Evolutionary conservation across 2,329 filamentous ascomycete genomes (phyloP).

Genomic region (Botrytis deweyae): DNA sequence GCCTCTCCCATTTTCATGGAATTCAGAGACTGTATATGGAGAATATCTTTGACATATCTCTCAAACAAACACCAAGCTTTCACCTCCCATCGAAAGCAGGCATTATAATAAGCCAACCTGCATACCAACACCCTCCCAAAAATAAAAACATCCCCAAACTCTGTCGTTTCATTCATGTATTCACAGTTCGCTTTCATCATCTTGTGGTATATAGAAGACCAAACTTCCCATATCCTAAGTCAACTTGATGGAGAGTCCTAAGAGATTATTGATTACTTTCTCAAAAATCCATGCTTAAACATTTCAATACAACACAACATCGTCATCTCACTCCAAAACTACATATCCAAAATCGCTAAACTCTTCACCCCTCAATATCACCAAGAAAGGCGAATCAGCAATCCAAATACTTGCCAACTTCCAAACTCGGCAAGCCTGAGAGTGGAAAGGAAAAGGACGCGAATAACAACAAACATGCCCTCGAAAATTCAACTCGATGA

Average conservation of each 20-base stretch:
- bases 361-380: not conserved
- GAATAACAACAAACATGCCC: conserved; percentile 37
- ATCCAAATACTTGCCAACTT: not conserved
- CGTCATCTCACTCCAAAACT: no score
- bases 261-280: not conserved
- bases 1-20: not conserved
- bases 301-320: not conserved
- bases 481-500: conserved; percentile 43
- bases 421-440: not conserved
- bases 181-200: conserved; percentile 12
- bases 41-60: not conserved
- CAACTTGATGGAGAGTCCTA: not conserved
- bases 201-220: not conserved
- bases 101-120: not conserved
- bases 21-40: not conserved
- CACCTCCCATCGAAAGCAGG: not conserved
- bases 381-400: not conserved
- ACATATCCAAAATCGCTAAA: not conserved
- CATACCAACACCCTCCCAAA: not conserved
- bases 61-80: not conserved
- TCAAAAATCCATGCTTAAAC: not conserved
- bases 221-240: not conserved
- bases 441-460: no score
- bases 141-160: not conserved
- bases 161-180: conserved; percentile 8